phyloP scores from a whole-genome alignment of 176 grass and related monocot species.

The Bolboschoenus planiculmis region DNA sequence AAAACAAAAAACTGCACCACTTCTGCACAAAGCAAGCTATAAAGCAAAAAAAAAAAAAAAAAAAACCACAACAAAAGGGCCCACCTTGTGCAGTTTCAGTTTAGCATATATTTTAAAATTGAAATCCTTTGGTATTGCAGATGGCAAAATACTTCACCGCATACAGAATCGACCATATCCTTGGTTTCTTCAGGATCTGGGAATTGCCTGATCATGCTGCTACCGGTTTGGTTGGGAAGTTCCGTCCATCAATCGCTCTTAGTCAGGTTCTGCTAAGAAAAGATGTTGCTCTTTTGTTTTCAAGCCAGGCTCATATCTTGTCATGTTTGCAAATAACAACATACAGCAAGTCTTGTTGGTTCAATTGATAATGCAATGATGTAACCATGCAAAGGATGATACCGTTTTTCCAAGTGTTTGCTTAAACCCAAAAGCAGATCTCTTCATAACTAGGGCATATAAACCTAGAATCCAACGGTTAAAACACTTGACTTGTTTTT shows the following conservation, averaged over 20 bases:
- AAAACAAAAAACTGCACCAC: not conserved
- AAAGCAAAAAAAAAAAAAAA: not conserved
- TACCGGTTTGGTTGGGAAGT: conserved; percentile 88
- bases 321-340: not conserved
- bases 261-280: conserved; percentile 53
- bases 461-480: not conserved
- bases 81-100: not conserved
- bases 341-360: not conserved
- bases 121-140: conserved; percentile 37
- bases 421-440: not conserved
- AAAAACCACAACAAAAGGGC: not conserved
- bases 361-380: not conserved
- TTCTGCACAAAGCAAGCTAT: not conserved
- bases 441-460: not conserved
- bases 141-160: conserved; percentile 97
- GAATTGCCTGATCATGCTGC: conserved; percentile 91
- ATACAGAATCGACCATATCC: conserved; percentile 97
- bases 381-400: not conserved
- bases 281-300: not conserved
- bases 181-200: conserved; percentile 99
- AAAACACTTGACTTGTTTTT: not conserved
- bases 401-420: not conserved
- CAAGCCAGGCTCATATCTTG: not conserved
- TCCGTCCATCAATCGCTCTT: conserved; percentile 94
- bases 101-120: not conserved